phyloP scores from a whole-genome alignment of 1,284 basidiomycete species.

The Tranzscheliella williamsii region DNA sequence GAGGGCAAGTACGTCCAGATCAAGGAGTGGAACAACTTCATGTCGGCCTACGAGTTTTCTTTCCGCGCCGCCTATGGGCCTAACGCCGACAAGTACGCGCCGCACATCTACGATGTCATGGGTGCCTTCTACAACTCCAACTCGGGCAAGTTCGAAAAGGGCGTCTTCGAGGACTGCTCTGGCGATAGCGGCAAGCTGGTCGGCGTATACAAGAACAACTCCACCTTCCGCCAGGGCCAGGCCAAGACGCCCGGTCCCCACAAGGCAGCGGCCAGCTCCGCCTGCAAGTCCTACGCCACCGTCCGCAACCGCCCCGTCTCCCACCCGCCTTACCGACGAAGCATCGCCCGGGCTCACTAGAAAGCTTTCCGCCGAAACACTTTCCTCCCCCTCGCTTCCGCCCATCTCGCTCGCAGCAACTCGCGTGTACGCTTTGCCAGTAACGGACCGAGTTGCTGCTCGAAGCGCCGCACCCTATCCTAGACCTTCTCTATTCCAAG shows the following conservation, averaged over 20 bases:
- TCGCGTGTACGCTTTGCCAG: too few species aligned
- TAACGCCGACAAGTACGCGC: slow-evolving; percentile 32
- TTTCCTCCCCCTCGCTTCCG: too few species aligned
- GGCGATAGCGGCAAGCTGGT: slow-evolving; percentile 32
- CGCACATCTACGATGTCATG: slow-evolving; percentile 47
- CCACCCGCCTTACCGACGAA: slow-evolving; percentile 23
- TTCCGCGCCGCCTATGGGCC: slow-evolving; percentile 44
- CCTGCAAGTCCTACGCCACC: slow-evolving; percentile 24
- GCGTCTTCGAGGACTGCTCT: slow-evolving; percentile 40
- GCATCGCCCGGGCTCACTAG: too few species aligned
- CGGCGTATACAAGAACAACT: slow-evolving; percentile 21
- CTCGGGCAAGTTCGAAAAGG: slow-evolving; percentile 27
- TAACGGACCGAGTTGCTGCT: too few species aligned
- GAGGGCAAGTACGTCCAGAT: slow-evolving; percentile 35
- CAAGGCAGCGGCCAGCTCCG: slow-evolving; percentile 12
- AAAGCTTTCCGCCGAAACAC: too few species aligned
- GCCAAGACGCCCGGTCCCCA: slow-evolving; percentile 24
- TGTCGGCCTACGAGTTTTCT: slow-evolving; percentile 36
- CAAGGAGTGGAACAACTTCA: slow-evolving; percentile 49
- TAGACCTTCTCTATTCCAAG: too few species aligned
- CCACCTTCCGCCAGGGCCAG: slow-evolving; percentile 41
- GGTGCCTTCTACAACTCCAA: slow-evolving; percentile 30
- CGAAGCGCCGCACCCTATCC: too few species aligned
- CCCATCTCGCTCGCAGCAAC: too few species aligned
- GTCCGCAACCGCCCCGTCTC: slow-evolving; percentile 13